Percentiles rank a stretch among this genome's conserved stretches.
Conservation (phyloP, 208 protist genomes). For the Leishmania martiniquensis region DNA sequence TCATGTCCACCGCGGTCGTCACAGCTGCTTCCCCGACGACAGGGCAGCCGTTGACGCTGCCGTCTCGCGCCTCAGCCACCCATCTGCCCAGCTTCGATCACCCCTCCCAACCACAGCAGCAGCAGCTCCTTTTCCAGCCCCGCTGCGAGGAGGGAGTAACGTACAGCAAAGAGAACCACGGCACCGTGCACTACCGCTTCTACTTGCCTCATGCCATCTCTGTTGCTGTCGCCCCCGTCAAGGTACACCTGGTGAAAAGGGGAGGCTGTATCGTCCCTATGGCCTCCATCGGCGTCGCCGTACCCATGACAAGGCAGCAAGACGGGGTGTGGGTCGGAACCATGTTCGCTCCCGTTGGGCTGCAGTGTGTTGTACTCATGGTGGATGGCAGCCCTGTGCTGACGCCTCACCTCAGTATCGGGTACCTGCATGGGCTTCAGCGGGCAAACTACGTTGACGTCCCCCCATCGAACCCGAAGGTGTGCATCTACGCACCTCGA, state of each 20-base stretch:
- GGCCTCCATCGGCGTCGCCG: constrained; percentile 1
- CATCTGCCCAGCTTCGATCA: neutral
- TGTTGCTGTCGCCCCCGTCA: constrained; percentile 19
- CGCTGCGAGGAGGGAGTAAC: constrained; percentile 21
- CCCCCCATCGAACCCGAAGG: constrained; percentile 13
- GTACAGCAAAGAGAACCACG: constrained; percentile 9
- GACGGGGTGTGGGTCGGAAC: constrained; percentile 26
- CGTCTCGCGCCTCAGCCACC: neutral
- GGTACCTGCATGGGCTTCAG: constrained; percentile 17
- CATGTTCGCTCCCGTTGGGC: constrained; percentile 12
- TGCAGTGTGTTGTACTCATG: constrained; percentile 34
- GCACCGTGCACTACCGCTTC: constrained; percentile 34
- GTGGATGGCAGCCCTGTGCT: constrained; percentile 38
- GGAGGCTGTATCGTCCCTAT: neutral
- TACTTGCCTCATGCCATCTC: constrained; percentile 14
- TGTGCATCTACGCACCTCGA: constrained; percentile 15
- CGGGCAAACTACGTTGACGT: constrained; percentile 46
- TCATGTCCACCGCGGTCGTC: constrained; percentile 15
- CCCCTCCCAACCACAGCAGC: neutral
- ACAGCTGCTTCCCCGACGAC: neutral
- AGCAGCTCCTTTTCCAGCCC: neutral
- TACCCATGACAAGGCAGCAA: neutral
- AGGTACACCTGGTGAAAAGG: neutral
- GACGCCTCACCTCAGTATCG: constrained; percentile 31
- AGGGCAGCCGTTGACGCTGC: neutral